Conservation (phyloP, 2,329 filamentous ascomycete genomes). For the Pseudocercospora pini-densiflorae region DNA sequence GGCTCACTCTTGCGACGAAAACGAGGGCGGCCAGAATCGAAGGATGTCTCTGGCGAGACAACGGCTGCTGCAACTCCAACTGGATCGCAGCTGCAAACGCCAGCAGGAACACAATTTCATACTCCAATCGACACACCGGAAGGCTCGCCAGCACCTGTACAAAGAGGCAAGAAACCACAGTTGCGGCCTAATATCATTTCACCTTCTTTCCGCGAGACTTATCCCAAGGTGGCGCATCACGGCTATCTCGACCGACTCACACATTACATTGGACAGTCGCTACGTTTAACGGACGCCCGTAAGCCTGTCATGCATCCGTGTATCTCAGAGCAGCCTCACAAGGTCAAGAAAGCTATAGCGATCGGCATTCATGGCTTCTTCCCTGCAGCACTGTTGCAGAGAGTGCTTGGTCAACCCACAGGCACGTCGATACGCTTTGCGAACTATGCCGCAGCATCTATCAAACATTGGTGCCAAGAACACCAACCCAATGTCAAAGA, state of each 20-base stretch:
- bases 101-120: conserved; percentile 26
- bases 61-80: conserved; percentile 30
- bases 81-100: conserved; percentile 29
- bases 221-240: conserved; percentile 53
- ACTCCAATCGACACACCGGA: conserved; percentile 30
- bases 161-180: conserved; percentile 34
- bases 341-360: conserved; percentile 82
- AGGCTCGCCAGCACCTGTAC: conserved; percentile 31
- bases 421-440: conserved; percentile 95
- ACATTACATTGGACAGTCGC: conserved; percentile 43
- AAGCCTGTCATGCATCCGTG: conserved; percentile 69
- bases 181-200: conserved; percentile 66
- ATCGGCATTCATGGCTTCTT: conserved; percentile 97
- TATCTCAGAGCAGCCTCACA: conserved; percentile 67
- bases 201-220: conserved; percentile 72
- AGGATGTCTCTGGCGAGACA: conserved; percentile 28
- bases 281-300: conserved; percentile 47
- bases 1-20: conserved; percentile 33
- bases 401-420: conserved; percentile 90
- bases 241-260: conserved; percentile 48
- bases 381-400: conserved; percentile 82
- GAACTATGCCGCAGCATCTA: conserved; percentile 80
- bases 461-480: conserved; percentile 78
- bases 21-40: conserved; percentile 27
- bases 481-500: conserved; percentile 64